Percentiles rank a stretch among this genome's conserved stretches.
phyloP scores from a whole-genome alignment of 306 rosid species.

The Sindora glabra region DNA sequence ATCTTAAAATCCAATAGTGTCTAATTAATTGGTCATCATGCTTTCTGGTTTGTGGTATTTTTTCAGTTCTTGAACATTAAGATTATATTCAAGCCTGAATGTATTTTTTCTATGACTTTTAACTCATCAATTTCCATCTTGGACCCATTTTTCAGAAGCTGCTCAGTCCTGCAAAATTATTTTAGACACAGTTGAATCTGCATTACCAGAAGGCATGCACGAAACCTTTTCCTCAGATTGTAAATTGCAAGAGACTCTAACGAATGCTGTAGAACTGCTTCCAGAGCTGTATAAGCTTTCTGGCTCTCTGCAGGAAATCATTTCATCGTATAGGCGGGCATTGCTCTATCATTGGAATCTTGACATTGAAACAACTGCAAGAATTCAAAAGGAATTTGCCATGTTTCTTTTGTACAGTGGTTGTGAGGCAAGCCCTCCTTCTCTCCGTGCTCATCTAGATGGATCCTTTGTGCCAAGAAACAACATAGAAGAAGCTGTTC shows the following conservation, averaged over 20 bases:
- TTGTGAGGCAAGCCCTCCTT: constrained; percentile 72
- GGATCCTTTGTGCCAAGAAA: constrained; percentile 81
- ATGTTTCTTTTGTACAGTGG: constrained; percentile 82
- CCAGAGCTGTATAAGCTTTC: constrained; percentile 82
- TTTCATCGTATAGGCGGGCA: constrained; percentile 63
- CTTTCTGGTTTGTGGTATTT: not conserved
- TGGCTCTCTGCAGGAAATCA: constrained; percentile 58
- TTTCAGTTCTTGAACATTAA: not conserved
- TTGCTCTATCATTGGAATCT: constrained; percentile 77
- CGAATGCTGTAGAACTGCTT: constrained; percentile 65
- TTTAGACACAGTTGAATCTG: constrained; percentile 74
- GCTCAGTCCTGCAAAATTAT: constrained; percentile 75
- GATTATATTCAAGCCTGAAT: not conserved
- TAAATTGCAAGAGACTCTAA: constrained; percentile 63
- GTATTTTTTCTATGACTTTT: not conserved
- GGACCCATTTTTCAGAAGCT: constrained; percentile 53
- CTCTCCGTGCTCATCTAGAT: constrained; percentile 71
- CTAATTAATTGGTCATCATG: not conserved
- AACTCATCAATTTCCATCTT: not conserved
- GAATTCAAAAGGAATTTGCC: constrained; percentile 71
- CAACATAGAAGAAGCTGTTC: constrained; percentile 84
- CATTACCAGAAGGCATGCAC: constrained; percentile 80
- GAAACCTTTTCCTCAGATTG: constrained; percentile 51
- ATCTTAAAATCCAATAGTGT: not conserved
- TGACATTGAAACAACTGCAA: constrained; percentile 44